phyloP scores from a whole-genome alignment of 495 filamentous ascomycete species.

The Mytilinidion resinicola region DNA sequence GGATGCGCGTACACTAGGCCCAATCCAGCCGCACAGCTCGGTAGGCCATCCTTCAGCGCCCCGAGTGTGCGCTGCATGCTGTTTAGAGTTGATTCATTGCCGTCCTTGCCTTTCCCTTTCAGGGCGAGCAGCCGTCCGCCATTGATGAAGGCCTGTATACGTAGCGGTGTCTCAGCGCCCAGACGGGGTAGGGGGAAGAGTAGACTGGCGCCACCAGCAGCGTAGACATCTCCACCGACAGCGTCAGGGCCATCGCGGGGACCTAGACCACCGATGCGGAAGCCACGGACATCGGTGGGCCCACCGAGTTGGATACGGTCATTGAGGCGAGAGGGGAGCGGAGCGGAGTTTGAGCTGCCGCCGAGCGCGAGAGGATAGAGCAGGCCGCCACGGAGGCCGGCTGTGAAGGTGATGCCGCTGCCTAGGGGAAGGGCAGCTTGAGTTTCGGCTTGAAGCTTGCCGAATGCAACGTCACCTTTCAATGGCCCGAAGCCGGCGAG shows the following conservation, averaged over 20 bases:
- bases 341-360: conserved; percentile 38
- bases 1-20: conserved; percentile 92
- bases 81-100: conserved; percentile 47
- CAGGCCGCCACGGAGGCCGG: conserved; percentile 57
- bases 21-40: conserved; percentile 79
- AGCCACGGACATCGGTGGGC: conserved; percentile 89
- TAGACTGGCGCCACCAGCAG: conserved; percentile 77
- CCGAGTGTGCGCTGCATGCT: conserved; percentile 47
- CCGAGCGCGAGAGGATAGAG: conserved; percentile 55
- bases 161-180: conserved; percentile 72
- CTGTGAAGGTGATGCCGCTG: conserved; percentile 67
- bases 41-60: conserved; percentile 68
- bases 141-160: conserved; percentile 85
- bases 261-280: conserved; percentile 80
- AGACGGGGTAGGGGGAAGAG: conserved; percentile 75
- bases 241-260: conserved; percentile 79
- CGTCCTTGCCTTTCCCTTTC: conserved; percentile 45
- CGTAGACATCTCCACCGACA: conserved; percentile 85
- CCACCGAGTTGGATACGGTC: conserved; percentile 94
- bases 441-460: conserved; percentile 77
- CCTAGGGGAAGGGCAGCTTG: conserved; percentile 67
- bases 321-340: conserved; percentile 68
- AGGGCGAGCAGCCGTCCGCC: conserved; percentile 79
- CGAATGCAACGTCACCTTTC: conserved; percentile 84
- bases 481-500: conserved; percentile 80